Evolutionary conservation across 1,139 yeast genomes (phyloP), one percentile per base, ranked within the genome.

Genomic region (Yamadazyma siamensis): DNA sequence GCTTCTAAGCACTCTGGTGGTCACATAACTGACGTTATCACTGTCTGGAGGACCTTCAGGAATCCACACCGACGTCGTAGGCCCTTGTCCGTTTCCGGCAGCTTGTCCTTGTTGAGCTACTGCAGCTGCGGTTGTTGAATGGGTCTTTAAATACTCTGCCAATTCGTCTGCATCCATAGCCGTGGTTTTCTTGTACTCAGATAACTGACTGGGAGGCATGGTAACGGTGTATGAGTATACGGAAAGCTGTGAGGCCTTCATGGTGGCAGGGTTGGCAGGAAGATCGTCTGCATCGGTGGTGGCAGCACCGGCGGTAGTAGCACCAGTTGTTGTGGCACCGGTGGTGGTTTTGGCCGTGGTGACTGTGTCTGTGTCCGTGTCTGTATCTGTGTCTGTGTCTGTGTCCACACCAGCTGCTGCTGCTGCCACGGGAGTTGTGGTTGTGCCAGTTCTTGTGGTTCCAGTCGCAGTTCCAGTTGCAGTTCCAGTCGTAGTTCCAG

Each of bases 21-120:
- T 48, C 26, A 48, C 36, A 28, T 39, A 48, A 23, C 51, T 41
- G 9, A 46, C 47, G 13, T 45, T 38, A 13, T 47, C 46, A 19
- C 43, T 33, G 11, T 27, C 43, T 15, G 45, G 33, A 5, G 40
- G 31, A 2, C 39, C 47, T 18, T 33, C 31, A 9, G 36, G 33
- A 15, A 27, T 15, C 3, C 38, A 35, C 12, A 21, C 31, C 14
- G 32, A 20, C 3, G 26, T 25, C 14, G 41, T 27, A 4, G 35
- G 15, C 5, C 33, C 33, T 13, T 31, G 33, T 9, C 41, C 29
- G 4, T 39, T 21, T 16, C 37, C 36, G 9, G 39, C 30, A 5
- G 33, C 38, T 5, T 31, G 31, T 13, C 31, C 39, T 11, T 33
- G 33, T 14, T 32, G 34, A 9, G 36, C 36, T 7, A 10, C 20